Percentiles rank a stretch among this genome's conserved stretches.
These are phyloP conservation scores for Andrographis paniculata DNA, from an alignment of 305 asterid species.

Conservation along the genomic window DNA sequence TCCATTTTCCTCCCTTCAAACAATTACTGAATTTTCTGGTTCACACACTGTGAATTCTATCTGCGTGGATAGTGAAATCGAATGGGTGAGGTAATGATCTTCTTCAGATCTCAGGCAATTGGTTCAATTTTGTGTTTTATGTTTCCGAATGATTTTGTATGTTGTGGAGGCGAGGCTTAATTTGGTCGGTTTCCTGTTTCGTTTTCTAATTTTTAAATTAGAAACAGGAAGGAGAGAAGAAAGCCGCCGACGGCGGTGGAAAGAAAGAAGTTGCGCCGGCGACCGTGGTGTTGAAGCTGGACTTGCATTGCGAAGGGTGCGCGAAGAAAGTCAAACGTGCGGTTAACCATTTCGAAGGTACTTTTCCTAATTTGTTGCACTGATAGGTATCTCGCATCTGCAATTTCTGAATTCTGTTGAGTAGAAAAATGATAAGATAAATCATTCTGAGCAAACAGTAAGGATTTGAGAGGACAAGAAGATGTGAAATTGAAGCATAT, in stretches of 20 bases:
- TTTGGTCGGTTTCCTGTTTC: background rate
- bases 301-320: constrained; percentile 97
- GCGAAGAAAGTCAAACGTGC: constrained; percentile 79
- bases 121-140: background rate
- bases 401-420: background rate
- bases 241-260: constrained; percentile 28
- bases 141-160: background rate
- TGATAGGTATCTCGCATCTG: background rate
- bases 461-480: no score
- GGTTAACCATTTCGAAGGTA: constrained; percentile 65
- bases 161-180: background rate
- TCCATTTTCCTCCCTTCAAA: background rate
- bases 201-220: background rate
- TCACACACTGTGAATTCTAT: background rate
- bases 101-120: background rate
- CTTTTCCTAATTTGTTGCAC: background rate
- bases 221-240: constrained; percentile 33
- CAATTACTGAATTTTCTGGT: background rate
- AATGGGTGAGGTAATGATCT: constrained; percentile 1
- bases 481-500: no score
- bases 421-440: background rate
- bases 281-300: constrained; percentile 63
- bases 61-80: background rate
- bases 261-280: constrained; percentile 34
- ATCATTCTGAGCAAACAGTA: no score